Conservation (phyloP, 192 early-diverging fungal genomes). For the Phycomyces blakesleeanus region DNA sequence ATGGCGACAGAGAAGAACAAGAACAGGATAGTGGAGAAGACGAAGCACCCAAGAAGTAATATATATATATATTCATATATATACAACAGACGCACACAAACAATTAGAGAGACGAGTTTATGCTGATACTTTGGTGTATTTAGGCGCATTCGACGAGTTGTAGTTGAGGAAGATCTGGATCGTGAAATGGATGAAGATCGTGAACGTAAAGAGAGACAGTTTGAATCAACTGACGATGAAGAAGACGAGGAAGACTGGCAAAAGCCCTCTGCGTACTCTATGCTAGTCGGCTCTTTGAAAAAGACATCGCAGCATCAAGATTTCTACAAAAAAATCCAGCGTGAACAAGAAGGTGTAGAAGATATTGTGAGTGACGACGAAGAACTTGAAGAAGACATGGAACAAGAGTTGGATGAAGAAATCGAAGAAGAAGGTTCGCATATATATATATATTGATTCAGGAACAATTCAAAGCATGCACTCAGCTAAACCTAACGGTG, state of each 20-base stretch:
- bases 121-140: neutral
- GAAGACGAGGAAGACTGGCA: constrained; percentile 46
- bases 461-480: too few species aligned
- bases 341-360: constrained; percentile 50
- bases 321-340: constrained; percentile 43
- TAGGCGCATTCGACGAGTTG: constrained; percentile 43
- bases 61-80: neutral
- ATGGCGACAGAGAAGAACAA: constrained; percentile 17
- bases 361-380: constrained; percentile 35
- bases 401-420: neutral
- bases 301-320: constrained; percentile 52
- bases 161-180: constrained; percentile 49
- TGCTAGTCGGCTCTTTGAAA: constrained; percentile 53
- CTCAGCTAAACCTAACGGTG: too few species aligned
- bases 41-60: constrained; percentile 7
- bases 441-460: neutral
- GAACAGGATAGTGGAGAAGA: constrained; percentile 19
- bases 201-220: constrained; percentile 29
- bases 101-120: neutral
- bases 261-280: constrained; percentile 54
- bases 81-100: neutral
- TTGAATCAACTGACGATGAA: constrained; percentile 33
- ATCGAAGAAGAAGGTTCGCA: neutral
- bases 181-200: constrained; percentile 37
- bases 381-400: constrained; percentile 20